These are phyloP conservation scores for Trametes coccinea DNA, from an alignment of 768 basidiomycete genomes.

Conservation along the genomic window DNA sequence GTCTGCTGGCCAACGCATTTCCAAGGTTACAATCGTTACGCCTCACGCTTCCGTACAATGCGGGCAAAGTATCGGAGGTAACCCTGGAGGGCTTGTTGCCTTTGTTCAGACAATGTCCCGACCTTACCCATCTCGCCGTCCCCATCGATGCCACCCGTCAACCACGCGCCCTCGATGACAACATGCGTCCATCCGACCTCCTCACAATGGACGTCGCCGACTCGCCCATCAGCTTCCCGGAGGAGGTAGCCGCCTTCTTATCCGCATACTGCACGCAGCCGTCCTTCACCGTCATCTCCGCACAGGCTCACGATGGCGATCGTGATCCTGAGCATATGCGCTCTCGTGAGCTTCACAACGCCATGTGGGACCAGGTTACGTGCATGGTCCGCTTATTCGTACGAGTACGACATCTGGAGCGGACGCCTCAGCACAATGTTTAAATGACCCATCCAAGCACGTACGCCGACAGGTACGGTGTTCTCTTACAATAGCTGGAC, in stretches of 20 bases:
- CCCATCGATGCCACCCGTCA: conserved; percentile 16
- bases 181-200: conserved; percentile 3
- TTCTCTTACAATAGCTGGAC: too few species aligned
- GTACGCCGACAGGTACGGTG: too few species aligned
- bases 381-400: conserved; percentile 14
- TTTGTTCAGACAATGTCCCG: conserved; percentile 12
- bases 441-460: too few species aligned
- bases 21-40: conserved; percentile 20
- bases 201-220: conserved; percentile 20
- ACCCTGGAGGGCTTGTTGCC: conserved; percentile 21
- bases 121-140: conserved; percentile 15
- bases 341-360: conserved; percentile 8
- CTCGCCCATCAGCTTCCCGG: conserved; percentile 14
- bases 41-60: conserved; percentile 18
- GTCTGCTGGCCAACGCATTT: conserved; percentile 18
- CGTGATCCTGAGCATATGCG: conserved; percentile 9
- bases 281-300: conserved; percentile 9
- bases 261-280: conserved; percentile 21
- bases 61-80: conserved; percentile 15
- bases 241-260: conserved; percentile 18
- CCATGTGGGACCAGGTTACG: conserved; percentile 14
- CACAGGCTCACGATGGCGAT: conserved; percentile 10
- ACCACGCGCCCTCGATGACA: neutral
- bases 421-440: neutral
- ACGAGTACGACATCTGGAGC: conserved; percentile 7